These are phyloP conservation scores for Neospora caninum DNA, from an alignment of 169 alveolate species.

Conservation along the genomic window DNA sequence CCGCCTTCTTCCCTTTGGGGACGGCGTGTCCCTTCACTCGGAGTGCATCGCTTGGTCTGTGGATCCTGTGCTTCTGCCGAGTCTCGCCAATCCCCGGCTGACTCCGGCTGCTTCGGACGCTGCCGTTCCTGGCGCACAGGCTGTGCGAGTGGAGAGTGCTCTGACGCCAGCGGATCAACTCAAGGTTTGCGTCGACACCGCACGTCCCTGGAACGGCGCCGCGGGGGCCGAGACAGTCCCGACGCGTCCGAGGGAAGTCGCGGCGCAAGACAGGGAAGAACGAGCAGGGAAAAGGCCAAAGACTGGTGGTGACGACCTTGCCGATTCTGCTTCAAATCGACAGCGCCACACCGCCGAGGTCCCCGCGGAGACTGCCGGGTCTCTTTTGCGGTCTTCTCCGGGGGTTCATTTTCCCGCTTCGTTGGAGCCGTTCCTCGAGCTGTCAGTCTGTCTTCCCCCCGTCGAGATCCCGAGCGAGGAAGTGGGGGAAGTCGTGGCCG, in stretches of 20 bases:
- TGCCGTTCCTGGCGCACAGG: not conserved
- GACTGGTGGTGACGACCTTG: too few species aligned
- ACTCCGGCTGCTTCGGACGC: not conserved
- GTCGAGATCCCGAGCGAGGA: constrained; percentile 37
- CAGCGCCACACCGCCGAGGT: too few species aligned
- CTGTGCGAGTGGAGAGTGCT: not conserved
- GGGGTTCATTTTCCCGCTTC: too few species aligned
- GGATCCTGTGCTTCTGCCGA: constrained; percentile 27
- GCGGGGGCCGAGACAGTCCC: too few species aligned
- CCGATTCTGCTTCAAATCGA: too few species aligned
- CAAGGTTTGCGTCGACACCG: not conserved
- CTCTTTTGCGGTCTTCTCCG: too few species aligned
- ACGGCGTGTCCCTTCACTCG: not conserved
- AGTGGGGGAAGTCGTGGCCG: constrained; percentile 34
- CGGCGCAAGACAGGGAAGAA: too few species aligned
- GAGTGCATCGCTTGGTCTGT: constrained; percentile 61
- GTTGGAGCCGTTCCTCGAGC: constrained; percentile 21
- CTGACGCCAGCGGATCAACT: not conserved
- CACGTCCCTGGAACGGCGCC: too few species aligned
- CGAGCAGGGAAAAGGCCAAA: too few species aligned
- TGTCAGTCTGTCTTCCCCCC: constrained; percentile 60
- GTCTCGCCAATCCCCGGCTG: not conserved
- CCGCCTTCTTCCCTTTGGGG: constrained; percentile 28
- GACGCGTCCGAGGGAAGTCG: too few species aligned
- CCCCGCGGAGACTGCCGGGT: too few species aligned